Base-by-base conservation (phyloP, 257 asterid species). In the Cynanchum wilfordii region DNA sequence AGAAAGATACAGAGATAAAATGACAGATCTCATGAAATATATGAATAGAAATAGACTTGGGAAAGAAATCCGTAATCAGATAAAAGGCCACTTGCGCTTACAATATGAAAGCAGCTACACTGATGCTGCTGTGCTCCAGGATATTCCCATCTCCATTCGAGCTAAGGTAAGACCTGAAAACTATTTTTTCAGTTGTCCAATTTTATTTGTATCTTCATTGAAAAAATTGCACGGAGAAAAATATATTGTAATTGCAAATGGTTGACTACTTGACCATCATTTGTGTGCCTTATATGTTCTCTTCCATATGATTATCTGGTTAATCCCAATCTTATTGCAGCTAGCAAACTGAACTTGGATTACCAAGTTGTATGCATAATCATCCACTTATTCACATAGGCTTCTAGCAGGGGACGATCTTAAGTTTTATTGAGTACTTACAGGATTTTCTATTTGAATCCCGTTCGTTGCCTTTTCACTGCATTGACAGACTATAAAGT, bases 51-150 rank as follows among this genome's bases (percentile, higher is more conserved):
- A 94, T 75, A 88, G 73, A 79, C 84, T 94, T 52, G 97, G 91
- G 33, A 85, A 76, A 80, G 90, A 85, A 20, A 78, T 94, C 0
- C 94, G 97, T 44, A 84, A 77, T 78, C 96, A 94, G 80, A 94
- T 94, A 19, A 94, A 91, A 84, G 96, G 88, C n/a, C 98, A 94
- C 78, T 76, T 94, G 73, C 90, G 97, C 58, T 75, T 94, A 82
- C 96, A 91, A 75, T 94, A 91, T 54, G 98, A 94, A 78, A 94
- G 97, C 80, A 87, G 93, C 76, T 87, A 85, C 72, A 87, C 93
- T 19, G 97, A 89, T 76, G 86, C 90, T 20, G 81, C 89, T 38
- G 89, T 91, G 76, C 91, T 94, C 30, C 96, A 88, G 79, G 98
- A 93, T 76, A 83, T 94, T 47, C 98, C 98, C 6, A 82, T 91